Conservation (phyloP, 306 rosid species). For the Dryas octopetala region DNA sequence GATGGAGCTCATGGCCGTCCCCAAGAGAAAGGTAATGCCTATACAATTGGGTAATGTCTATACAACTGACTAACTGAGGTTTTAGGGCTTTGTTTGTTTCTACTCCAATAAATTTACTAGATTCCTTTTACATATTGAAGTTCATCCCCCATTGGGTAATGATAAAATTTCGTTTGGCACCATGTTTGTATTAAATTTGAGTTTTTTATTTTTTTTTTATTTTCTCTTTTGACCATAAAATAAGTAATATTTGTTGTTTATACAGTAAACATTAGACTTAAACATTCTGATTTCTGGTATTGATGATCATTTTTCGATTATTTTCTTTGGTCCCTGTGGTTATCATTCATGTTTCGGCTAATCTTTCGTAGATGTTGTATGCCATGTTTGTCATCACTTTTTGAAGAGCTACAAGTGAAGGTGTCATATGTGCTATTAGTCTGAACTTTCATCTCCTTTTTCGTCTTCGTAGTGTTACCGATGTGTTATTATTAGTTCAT, state of each 20-base stretch:
- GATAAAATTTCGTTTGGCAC: neutral
- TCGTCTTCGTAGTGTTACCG: neutral
- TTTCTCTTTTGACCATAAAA: neutral
- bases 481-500: neutral
- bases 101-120: no score
- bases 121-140: no score
- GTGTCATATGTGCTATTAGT: neutral
- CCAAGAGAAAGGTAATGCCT: slow-evolving; percentile 56
- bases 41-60: slow-evolving; percentile 13
- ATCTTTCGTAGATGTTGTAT: neutral
- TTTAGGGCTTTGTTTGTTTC: slow-evolving; percentile 1
- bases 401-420: neutral
- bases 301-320: neutral
- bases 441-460: neutral
- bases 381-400: neutral
- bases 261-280: neutral
- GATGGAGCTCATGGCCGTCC: slow-evolving; percentile 94
- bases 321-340: neutral
- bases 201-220: neutral
- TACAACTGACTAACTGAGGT: neutral
- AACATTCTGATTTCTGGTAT: neutral
- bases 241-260: neutral
- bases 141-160: neutral
- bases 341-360: neutral
- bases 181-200: no score